These are phyloP conservation scores for Hymenoscyphus linearis DNA, from an alignment of 2,329 filamentous ascomycete species.

Conservation along the genomic window DNA sequence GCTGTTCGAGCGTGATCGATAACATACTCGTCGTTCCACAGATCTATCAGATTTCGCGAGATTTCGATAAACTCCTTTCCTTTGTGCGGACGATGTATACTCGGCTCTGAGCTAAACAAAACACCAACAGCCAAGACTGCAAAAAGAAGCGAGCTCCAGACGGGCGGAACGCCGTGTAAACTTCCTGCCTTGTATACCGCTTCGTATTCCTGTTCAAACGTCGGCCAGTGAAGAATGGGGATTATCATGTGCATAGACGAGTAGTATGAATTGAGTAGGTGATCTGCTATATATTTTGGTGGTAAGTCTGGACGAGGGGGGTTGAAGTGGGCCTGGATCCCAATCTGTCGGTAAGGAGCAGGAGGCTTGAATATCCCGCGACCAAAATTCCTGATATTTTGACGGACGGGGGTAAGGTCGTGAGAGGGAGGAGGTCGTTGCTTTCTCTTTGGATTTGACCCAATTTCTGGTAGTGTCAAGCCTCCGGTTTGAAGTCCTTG, in stretches of 20 bases:
- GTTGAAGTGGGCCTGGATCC: constrained; percentile 44
- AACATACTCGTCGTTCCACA: constrained; percentile 73
- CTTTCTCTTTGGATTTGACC: constrained; percentile 59
- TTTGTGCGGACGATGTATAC: constrained; percentile 47
- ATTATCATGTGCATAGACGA: constrained; percentile 72
- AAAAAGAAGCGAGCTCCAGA: constrained; percentile 78
- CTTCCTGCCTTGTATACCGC: constrained; percentile 64
- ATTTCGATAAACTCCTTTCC: constrained; percentile 66
- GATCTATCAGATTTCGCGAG: constrained; percentile 65
- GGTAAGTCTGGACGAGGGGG: constrained; percentile 62
- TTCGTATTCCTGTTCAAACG: constrained; percentile 71
- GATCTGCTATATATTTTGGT: constrained; percentile 62
- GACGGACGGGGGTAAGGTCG: constrained; percentile 66
- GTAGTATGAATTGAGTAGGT: constrained; percentile 71
- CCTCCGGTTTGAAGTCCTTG: constrained; percentile 38
- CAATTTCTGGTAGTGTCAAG: constrained; percentile 58
- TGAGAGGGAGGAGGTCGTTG: constrained; percentile 56
- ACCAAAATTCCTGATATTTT: constrained; percentile 67
- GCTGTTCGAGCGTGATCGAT: constrained; percentile 70
- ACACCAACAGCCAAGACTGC: constrained; percentile 77
- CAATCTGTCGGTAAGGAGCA: constrained; percentile 55
- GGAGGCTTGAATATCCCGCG: constrained; percentile 78
- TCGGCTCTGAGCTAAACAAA: constrained; percentile 60
- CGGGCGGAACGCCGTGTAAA: constrained; percentile 54
- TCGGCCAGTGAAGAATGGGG: constrained; percentile 84